phyloP scores from a whole-genome alignment of 179 eudicot genomes.

The Gypsophila paniculata region DNA sequence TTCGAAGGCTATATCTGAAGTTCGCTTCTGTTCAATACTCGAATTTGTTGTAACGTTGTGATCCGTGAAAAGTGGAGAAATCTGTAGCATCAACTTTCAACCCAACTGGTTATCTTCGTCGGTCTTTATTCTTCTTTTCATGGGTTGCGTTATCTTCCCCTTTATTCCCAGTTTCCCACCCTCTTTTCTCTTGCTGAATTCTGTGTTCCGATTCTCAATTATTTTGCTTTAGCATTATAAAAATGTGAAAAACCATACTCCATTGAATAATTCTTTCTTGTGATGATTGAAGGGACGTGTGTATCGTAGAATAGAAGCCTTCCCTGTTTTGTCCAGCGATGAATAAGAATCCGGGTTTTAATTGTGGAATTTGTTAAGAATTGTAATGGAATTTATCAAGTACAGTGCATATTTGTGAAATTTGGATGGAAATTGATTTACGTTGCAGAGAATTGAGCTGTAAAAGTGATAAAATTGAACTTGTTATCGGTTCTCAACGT shows the following conservation, averaged over 20 bases:
- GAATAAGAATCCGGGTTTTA: background rate
- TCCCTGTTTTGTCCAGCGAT: too few species aligned
- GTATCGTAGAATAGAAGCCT: background rate
- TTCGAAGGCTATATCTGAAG: background rate
- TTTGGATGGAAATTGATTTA: background rate
- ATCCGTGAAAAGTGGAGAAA: background rate
- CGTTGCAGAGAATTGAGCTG: background rate
- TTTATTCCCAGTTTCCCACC: background rate
- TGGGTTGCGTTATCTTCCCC: background rate
- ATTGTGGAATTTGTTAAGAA: background rate
- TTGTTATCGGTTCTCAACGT: too few species aligned
- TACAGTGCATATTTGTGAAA: background rate
- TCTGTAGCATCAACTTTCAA: background rate
- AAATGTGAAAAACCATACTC: background rate
- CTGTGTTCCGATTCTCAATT: background rate
- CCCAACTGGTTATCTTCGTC: background rate
- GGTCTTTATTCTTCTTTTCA: background rate
- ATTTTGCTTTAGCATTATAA: background rate
- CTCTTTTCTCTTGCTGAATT: background rate
- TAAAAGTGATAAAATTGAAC: too few species aligned
- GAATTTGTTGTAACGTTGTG: background rate
- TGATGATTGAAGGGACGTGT: background rate
- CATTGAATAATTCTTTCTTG: background rate
- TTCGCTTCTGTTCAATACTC: background rate
- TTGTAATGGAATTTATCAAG: too few species aligned